phyloP scores from a whole-genome alignment of 2,329 filamentous ascomycete genomes.

The Penicillium sp. region DNA sequence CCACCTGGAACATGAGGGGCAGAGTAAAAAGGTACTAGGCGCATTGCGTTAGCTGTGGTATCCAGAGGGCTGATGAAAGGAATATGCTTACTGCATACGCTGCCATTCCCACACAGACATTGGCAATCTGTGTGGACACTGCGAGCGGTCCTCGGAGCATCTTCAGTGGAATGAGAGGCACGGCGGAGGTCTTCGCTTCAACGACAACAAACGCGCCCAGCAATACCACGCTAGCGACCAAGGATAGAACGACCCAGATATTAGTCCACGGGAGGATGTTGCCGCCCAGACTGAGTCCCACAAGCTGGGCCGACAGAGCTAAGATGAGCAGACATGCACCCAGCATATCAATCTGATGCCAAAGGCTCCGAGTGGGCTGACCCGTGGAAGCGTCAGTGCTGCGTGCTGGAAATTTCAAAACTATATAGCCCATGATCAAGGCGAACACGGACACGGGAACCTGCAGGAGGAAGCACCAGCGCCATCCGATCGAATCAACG shows the following conservation, averaged over 20 bases:
- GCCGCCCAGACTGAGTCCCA: conserved; percentile 46
- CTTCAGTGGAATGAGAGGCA: conserved; percentile 47
- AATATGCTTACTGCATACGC: conserved; percentile 58
- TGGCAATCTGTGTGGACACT: conserved; percentile 57
- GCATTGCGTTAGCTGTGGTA: not conserved
- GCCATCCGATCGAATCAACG: conserved; percentile 47
- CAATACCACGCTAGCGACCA: conserved; percentile 40
- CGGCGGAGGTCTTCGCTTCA: conserved; percentile 43
- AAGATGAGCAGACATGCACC: conserved; percentile 59
- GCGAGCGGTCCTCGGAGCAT: conserved; percentile 58
- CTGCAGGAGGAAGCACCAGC: conserved; percentile 59
- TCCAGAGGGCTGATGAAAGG: not conserved
- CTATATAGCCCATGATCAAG: conserved; percentile 53
- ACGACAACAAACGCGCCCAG: conserved; percentile 41
- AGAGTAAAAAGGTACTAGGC: conserved; percentile 49
- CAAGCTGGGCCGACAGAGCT: conserved; percentile 57
- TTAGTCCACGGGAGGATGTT: conserved; percentile 48
- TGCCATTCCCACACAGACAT: conserved; percentile 60
- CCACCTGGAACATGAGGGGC: conserved; percentile 47
- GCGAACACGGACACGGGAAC: conserved; percentile 60
- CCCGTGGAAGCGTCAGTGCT: not conserved
- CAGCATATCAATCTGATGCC: conserved; percentile 58
- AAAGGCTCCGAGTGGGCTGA: conserved; percentile 34
- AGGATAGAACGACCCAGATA: conserved; percentile 42
- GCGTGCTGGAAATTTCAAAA: conserved; percentile 49